A percentile compares a stretch with the other conserved stretches of the same genome.
These are phyloP conservation scores for Chlorophyllum brunneum DNA, from an alignment of 768 basidiomycete genomes.

Conservation along the genomic window DNA sequence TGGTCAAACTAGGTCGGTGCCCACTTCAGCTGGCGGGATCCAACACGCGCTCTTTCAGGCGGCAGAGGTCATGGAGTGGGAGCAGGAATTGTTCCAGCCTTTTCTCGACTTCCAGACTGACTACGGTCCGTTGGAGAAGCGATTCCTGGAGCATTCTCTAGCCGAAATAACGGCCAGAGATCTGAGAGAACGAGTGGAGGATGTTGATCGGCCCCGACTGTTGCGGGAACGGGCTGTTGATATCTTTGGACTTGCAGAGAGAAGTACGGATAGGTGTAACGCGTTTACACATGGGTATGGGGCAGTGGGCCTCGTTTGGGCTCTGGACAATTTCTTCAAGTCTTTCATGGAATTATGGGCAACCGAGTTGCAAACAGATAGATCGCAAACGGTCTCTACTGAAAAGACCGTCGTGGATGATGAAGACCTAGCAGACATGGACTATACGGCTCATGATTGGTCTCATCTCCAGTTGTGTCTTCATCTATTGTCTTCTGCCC, in stretches of 20 bases:
- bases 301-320: slow-evolving; percentile 63
- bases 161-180: slow-evolving; percentile 43
- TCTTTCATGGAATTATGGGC: slow-evolving; percentile 69
- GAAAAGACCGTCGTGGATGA: slow-evolving; percentile 31
- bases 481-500: slow-evolving; percentile 79
- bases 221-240: slow-evolving; percentile 74
- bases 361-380: slow-evolving; percentile 41
- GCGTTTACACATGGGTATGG: slow-evolving; percentile 91
- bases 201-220: slow-evolving; percentile 52
- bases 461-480: slow-evolving; percentile 76
- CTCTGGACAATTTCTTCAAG: slow-evolving; percentile 68
- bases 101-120: slow-evolving; percentile 90
- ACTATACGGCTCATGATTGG: slow-evolving; percentile 92
- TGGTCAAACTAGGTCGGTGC: slow-evolving; percentile 27
- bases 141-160: slow-evolving; percentile 58
- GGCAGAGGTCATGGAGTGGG: slow-evolving; percentile 66
- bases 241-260: slow-evolving; percentile 75
- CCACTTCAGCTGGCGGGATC: slow-evolving; percentile 18
- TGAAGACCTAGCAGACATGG: slow-evolving; percentile 72
- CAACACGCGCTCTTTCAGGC: slow-evolving; percentile 20
- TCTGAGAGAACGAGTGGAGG: slow-evolving; percentile 33
- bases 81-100: slow-evolving; percentile 88
- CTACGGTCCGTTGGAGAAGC: slow-evolving; percentile 75
- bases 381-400: slow-evolving; percentile 24
- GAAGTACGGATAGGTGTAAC: slow-evolving; percentile 69